phyloP scores from a whole-genome alignment of 2,329 filamentous ascomycete genomes.

The Fusarium verrucosum region DNA sequence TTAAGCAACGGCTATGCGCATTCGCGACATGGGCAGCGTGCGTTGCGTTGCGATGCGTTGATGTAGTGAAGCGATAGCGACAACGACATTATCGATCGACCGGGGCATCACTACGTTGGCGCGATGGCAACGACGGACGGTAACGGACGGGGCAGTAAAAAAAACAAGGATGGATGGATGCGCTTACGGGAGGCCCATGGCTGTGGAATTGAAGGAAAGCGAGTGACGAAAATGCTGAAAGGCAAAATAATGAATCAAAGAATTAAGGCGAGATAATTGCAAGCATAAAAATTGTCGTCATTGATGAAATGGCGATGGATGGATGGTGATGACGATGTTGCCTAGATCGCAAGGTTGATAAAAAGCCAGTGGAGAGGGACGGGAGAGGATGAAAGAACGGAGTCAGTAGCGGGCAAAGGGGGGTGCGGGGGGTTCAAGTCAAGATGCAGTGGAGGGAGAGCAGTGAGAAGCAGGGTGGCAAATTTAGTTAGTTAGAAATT shows the following conservation, averaged over 20 bases:
- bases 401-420: slow-evolving; percentile 34
- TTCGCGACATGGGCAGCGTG: slow-evolving; percentile 26
- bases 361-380: slow-evolving; percentile 14
- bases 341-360: slow-evolving; percentile 22
- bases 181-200: slow-evolving; percentile 61
- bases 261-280: not conserved
- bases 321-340: slow-evolving; percentile 31
- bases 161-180: slow-evolving; percentile 36
- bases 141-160: slow-evolving; percentile 7
- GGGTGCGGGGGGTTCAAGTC: slow-evolving; percentile 27
- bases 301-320: slow-evolving; percentile 15
- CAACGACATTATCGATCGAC: slow-evolving; percentile 35
- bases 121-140: slow-evolving; percentile 25
- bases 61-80: slow-evolving; percentile 29
- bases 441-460: no score
- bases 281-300: slow-evolving; percentile 1
- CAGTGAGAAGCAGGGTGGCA: slow-evolving; percentile 3
- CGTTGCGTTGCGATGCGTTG: slow-evolving; percentile 33
- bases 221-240: slow-evolving; percentile 21
- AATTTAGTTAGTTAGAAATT: no score
- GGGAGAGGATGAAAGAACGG: slow-evolving; percentile 37
- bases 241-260: not conserved
- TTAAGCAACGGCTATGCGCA: slow-evolving; percentile 23
- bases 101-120: slow-evolving; percentile 37
- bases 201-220: slow-evolving; percentile 23